phyloP scores from a whole-genome alignment of 805 yeast species.

The Scheffersomyces lignosus region DNA sequence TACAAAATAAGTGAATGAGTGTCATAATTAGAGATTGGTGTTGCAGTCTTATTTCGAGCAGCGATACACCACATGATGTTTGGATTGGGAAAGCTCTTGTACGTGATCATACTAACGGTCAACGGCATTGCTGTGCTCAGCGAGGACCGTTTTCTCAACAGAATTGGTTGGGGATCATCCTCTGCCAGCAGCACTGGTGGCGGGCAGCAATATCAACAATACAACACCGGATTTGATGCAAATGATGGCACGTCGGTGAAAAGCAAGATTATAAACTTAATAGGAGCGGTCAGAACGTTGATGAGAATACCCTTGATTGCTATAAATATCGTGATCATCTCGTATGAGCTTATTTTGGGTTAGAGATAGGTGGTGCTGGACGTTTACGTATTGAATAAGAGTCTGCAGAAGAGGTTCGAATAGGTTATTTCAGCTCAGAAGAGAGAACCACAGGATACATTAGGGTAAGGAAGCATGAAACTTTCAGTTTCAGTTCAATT shows the following conservation, averaged over 20 bases:
- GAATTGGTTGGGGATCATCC: conserved; percentile 45
- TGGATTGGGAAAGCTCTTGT: conserved; percentile 60
- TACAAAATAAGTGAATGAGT: too few relatives aligned
- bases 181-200: conserved; percentile 10
- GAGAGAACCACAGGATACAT: too few relatives aligned
- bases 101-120: conserved; percentile 57
- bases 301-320: conserved; percentile 73
- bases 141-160: conserved; percentile 74
- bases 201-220: conserved; percentile 18
- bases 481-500: too few relatives aligned
- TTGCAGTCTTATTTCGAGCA: too few relatives aligned
- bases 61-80: too few relatives aligned
- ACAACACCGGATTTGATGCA: conserved; percentile 47
- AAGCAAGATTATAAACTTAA: conserved; percentile 59
- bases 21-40: too few relatives aligned
- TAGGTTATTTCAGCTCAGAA: too few relatives aligned
- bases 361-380: conserved; percentile 29
- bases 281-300: conserved; percentile 73
- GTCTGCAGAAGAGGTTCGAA: too few relatives aligned
- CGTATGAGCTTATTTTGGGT: conserved; percentile 71
- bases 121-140: conserved; percentile 78
- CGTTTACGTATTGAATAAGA: too few relatives aligned
- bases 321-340: conserved; percentile 62
- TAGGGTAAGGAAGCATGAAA: too few relatives aligned
- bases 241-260: conserved; percentile 44